Percentiles rank a stretch among this genome's conserved stretches.
phyloP scores from a whole-genome alignment of 208 protist species.

The Trypanosoma lewisi region DNA sequence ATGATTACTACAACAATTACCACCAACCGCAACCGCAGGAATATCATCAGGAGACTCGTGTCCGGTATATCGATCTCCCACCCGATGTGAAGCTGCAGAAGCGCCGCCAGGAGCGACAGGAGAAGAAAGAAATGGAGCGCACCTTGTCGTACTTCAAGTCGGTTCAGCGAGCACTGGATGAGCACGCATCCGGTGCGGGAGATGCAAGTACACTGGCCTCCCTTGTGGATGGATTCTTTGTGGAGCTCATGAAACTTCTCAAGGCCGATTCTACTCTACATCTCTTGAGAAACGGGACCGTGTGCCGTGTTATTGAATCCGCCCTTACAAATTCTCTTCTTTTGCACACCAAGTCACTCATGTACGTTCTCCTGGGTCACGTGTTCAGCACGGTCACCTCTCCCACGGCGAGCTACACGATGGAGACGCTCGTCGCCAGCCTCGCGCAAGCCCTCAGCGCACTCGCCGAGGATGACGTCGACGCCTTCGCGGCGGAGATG shows the following conservation, averaged over 20 bases:
- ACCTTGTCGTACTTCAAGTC: constrained; percentile 85
- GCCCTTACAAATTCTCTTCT: constrained; percentile 70
- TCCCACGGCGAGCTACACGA: constrained; percentile 80
- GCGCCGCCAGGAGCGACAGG: constrained; percentile 67
- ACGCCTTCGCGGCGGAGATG: constrained; percentile 58
- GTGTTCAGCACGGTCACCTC: constrained; percentile 64
- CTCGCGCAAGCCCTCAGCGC: constrained; percentile 66
- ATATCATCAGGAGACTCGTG: constrained; percentile 18
- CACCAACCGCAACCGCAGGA: not conserved
- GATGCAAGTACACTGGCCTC: constrained; percentile 51
- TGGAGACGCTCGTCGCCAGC: constrained; percentile 75
- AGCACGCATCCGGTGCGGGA: constrained; percentile 44
- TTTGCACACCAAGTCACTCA: constrained; percentile 81
- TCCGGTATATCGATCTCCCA: constrained; percentile 77
- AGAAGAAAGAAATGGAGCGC: constrained; percentile 87
- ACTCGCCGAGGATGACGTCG: constrained; percentile 31
- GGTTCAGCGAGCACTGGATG: constrained; percentile 67
- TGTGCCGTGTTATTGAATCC: constrained; percentile 84
- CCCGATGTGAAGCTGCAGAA: constrained; percentile 64
- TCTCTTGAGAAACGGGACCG: constrained; percentile 74
- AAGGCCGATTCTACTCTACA: constrained; percentile 64
- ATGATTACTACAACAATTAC: constrained; percentile 7
- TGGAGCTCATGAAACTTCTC: constrained; percentile 83
- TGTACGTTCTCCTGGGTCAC: constrained; percentile 83
- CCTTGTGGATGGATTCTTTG: constrained; percentile 88